Base-by-base conservation (phyloP, 139 green algal species). In the Asterochloris erici region DNA sequence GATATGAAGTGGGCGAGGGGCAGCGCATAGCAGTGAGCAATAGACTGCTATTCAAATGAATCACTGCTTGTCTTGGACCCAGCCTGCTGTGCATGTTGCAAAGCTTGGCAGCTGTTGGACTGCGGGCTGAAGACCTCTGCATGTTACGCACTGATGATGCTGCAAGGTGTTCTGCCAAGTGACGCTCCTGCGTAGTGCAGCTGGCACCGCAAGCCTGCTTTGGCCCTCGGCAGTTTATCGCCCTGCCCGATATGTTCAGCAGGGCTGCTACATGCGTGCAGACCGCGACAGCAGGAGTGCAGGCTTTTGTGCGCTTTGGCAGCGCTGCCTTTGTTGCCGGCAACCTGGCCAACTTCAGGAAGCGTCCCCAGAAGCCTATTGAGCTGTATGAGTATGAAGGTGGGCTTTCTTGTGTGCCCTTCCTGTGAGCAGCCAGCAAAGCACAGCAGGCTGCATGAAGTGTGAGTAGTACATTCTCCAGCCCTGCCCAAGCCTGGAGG, bases 321-420 rank as follows among this genome's bases (percentile, higher is more conserved):
- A 88, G 79, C n/a, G 93, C 91, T 27, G 89, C 74, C 9, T 91
- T 96, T 62, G 80, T 78, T 15, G 64, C 82, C 21, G 92, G 87
- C 6, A 95, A 96, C 83, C 83, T 85, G 14, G 61, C 81, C 0
- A 73, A 47, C 11, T 82, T 93, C 68, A 83, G 86, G 38, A 89
- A 86, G 68, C 87, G 88, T 9, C 90, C 90, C 15, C 62, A n/a
- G 12, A 79, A 90, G 82, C 84, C 85, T 14, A 81, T 93, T 16
- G 74, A 84, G n/a, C 77, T 93, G 61, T 93, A 90, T 63, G 88
- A 92, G 82, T 89, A 90, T 68, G 85, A 91, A 69, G 38, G 38
- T 54, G 38, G 38, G 38, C 38, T 2, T 54, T 6, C 38, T 54
- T 54, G 38, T 54, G 85, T 85, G 38, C 0, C 1, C 11, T 60